Evolutionary conservation across 176 grass and related monocot genomes (phyloP).

Genomic region (Aegilops longissima): DNA sequence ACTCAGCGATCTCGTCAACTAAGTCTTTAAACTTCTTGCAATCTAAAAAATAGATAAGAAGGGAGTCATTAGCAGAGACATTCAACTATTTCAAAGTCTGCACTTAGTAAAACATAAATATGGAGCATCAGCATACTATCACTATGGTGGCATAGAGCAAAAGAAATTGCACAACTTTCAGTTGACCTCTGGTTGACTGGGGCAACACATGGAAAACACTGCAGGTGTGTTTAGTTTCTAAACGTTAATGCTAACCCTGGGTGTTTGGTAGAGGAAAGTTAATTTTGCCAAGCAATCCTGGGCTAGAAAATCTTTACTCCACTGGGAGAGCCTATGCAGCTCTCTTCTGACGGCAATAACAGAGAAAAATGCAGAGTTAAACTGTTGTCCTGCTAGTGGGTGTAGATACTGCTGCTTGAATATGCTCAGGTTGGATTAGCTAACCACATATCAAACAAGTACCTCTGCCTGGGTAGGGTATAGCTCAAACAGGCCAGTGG

Average conservation of each 20-base stretch:
- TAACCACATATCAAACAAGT: not conserved
- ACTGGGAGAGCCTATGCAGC: not conserved
- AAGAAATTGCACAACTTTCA: not conserved
- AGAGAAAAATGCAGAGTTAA: not conserved
- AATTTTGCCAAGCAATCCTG: not conserved
- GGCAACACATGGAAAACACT: not conserved
- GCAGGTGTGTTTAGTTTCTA: not conserved
- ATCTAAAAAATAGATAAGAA: slow-evolving; percentile 33
- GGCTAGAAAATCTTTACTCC: not conserved
- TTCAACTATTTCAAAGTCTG: slow-evolving; percentile 5
- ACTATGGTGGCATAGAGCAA: not conserved
- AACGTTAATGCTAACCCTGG: not conserved
- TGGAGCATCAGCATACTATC: not conserved
- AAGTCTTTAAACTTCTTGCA: slow-evolving; percentile 71
- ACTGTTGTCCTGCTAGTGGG: not conserved
- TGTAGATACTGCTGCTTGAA: not conserved
- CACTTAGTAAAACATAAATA: not conserved
- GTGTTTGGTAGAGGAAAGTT: not conserved
- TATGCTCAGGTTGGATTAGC: not conserved
- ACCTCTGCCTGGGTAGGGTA: not conserved
- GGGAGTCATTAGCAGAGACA: slow-evolving; percentile 10
- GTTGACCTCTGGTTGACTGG: not conserved
- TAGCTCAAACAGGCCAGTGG: not conserved
- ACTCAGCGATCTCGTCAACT: slow-evolving; percentile 61
- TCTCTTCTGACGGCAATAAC: not conserved